These are phyloP conservation scores for Brassica cretica DNA, from an alignment of 345 rosid genomes.

Conservation along the genomic window DNA sequence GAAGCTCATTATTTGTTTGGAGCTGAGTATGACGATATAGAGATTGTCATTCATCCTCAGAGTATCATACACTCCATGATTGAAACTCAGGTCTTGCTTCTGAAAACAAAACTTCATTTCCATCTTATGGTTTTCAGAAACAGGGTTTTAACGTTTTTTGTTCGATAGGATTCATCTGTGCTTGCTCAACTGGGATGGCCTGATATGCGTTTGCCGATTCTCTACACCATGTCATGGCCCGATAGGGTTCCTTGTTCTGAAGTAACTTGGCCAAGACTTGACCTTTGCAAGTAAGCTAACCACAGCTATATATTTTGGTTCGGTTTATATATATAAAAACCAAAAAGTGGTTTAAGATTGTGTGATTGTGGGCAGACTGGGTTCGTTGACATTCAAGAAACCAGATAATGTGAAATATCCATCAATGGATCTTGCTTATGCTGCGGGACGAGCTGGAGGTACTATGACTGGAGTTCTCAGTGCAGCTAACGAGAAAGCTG, in stretches of 20 bases:
- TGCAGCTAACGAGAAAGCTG: slow-evolving; percentile 92
- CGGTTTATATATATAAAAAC: neutral
- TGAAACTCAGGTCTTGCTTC: slow-evolving; percentile 79
- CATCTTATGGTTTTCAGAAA: neutral
- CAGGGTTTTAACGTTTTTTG: neutral
- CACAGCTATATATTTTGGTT: neutral
- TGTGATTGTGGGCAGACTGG: slow-evolving; percentile 58
- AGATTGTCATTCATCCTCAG: slow-evolving; percentile 92
- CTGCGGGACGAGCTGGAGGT: slow-evolving; percentile 98
- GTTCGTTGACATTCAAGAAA: slow-evolving; percentile 81
- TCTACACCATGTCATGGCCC: slow-evolving; percentile 98
- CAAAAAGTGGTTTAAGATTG: neutral
- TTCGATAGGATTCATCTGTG: slow-evolving; percentile 85
- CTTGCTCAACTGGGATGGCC: slow-evolving; percentile 97
- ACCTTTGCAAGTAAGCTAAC: slow-evolving; percentile 81
- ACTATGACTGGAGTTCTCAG: slow-evolving; percentile 99
- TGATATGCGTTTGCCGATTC: slow-evolving; percentile 92
- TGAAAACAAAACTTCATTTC: neutral
- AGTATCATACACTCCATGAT: slow-evolving; percentile 93
- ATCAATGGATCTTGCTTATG: slow-evolving; percentile 90
- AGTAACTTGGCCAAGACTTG: slow-evolving; percentile 93
- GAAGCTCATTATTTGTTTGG: slow-evolving; percentile 97
- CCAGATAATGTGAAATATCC: slow-evolving; percentile 92
- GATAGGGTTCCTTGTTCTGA: slow-evolving; percentile 93
- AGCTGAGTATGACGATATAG: slow-evolving; percentile 83